A percentile compares a stretch with the other conserved stretches of the same genome.
Evolutionary conservation across 768 basidiomycete genomes (phyloP).

Genomic region (Lactarius akahatsu): DNA sequence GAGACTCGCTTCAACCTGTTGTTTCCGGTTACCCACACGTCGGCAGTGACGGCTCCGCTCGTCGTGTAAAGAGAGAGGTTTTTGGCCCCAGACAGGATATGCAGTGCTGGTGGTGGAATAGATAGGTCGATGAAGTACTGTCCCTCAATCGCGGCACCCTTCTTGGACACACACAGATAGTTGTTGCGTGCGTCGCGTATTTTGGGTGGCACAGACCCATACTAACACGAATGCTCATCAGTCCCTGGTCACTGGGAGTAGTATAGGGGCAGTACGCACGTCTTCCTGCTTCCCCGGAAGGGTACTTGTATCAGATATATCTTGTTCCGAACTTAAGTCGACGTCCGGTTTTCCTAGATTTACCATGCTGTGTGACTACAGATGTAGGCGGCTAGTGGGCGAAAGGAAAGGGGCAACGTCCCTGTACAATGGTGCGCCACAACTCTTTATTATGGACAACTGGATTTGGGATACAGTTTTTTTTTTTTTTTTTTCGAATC

Average conservation of each 20-base stretch:
- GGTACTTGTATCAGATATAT: neutral
- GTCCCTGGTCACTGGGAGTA: neutral
- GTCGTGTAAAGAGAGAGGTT: constrained; percentile 15
- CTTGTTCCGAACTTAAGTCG: neutral
- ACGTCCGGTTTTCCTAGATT: neutral
- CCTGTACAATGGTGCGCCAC: neutral
- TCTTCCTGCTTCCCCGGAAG: neutral
- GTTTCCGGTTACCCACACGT: constrained; percentile 5
- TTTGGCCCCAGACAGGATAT: neutral
- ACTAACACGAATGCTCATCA: neutral
- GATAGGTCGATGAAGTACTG: constrained; percentile 10
- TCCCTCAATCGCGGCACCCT: neutral
- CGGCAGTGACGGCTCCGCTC: constrained; percentile 5
- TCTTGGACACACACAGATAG: constrained; percentile 2
- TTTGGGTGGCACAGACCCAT: neutral
- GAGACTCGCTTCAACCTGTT: neutral
- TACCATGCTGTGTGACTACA: neutral
- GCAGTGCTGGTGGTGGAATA: neutral
- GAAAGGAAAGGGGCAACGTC: neutral
- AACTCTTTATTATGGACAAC: neutral
- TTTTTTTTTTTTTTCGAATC: no score
- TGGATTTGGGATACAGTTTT: neutral
- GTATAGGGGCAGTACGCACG: neutral
- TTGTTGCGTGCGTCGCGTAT: constrained; percentile 1
- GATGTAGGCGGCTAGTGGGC: neutral